Conservation (phyloP, 2,329 filamentous ascomycete genomes). For the Fusarium sulawesiense region DNA sequence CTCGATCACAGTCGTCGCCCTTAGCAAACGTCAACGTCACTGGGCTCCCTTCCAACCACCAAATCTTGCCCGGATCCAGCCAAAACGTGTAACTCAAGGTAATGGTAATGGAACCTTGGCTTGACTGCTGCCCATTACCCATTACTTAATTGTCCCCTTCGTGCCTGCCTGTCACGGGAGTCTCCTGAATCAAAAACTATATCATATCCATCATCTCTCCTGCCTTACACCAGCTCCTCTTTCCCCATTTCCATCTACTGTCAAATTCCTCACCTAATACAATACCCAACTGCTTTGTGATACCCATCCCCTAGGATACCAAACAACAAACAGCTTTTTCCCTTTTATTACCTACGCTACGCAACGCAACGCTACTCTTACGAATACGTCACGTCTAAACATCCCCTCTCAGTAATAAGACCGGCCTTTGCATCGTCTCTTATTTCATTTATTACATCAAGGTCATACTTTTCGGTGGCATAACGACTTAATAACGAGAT, state of each 20-base stretch:
- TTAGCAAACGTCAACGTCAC: conserved; percentile 54
- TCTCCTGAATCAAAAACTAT: conserved; percentile 36
- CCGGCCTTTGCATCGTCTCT: conserved; percentile 14
- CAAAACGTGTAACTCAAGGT: conserved; percentile 26
- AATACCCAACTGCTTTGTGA: conserved; percentile 44
- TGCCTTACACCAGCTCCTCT: background rate
- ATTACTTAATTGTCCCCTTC: conserved; percentile 12
- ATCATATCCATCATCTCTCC: conserved; percentile 43
- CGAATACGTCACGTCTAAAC: conserved; percentile 7
- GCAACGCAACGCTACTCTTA: background rate
- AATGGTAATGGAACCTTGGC: conserved; percentile 19
- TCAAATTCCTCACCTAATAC: conserved; percentile 36
- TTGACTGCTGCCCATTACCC: conserved; percentile 4
- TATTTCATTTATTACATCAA: conserved; percentile 4
- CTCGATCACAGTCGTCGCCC: conserved; percentile 45
- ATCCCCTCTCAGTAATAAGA: conserved; percentile 18
- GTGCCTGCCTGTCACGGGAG: conserved; percentile 35
- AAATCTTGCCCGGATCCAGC: conserved; percentile 38
- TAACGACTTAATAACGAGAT: conserved; percentile 33
- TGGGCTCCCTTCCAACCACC: conserved; percentile 24
- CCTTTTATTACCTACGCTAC: conserved; percentile 21
- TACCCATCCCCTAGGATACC: conserved; percentile 46
- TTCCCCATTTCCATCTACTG: conserved; percentile 26
- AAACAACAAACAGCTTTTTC: conserved; percentile 35
- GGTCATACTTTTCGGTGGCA: conserved; percentile 10